Percentiles rank a stretch among this genome's conserved stretches.
These are phyloP conservation scores for Dioszegia hungarica DNA, from an alignment of 768 basidiomycete species.

Conservation along the genomic window DNA sequence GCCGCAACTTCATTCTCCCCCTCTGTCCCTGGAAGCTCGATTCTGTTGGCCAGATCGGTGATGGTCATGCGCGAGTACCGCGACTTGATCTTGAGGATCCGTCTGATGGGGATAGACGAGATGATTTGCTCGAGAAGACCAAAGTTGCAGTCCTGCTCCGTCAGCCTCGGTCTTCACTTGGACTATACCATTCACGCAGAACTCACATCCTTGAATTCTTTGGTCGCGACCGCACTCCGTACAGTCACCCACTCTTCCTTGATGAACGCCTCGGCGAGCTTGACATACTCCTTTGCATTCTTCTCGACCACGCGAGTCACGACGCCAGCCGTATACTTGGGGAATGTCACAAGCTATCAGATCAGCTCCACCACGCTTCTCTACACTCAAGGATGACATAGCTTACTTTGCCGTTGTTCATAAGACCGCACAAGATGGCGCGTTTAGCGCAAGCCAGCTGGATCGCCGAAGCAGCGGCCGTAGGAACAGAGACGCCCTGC, in stretches of 20 bases:
- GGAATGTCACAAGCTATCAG: constrained; percentile 18
- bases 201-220: constrained; percentile 27
- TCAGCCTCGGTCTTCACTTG: background rate
- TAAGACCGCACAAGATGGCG: constrained; percentile 35
- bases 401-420: constrained; percentile 37
- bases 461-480: constrained; percentile 31
- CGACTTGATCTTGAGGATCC: constrained; percentile 22
- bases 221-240: constrained; percentile 5
- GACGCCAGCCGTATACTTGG: constrained; percentile 20
- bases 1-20: constrained; percentile 7
- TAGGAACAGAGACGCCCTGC: constrained; percentile 34
- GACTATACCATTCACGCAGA: background rate
- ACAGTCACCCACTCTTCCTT: constrained; percentile 24
- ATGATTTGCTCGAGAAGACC: constrained; percentile 34
- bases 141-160: constrained; percentile 31
- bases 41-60: constrained; percentile 18
- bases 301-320: constrained; percentile 28
- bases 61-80: constrained; percentile 31
- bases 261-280: constrained; percentile 32
- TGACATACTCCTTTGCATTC: constrained; percentile 22
- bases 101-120: constrained; percentile 18
- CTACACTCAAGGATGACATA: background rate
- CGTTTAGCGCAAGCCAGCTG: constrained; percentile 35
- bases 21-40: constrained; percentile 9
- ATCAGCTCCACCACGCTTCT: background rate